Conservation (phyloP, 2,329 filamentous ascomycete species). For the Clarireedia sp. region DNA sequence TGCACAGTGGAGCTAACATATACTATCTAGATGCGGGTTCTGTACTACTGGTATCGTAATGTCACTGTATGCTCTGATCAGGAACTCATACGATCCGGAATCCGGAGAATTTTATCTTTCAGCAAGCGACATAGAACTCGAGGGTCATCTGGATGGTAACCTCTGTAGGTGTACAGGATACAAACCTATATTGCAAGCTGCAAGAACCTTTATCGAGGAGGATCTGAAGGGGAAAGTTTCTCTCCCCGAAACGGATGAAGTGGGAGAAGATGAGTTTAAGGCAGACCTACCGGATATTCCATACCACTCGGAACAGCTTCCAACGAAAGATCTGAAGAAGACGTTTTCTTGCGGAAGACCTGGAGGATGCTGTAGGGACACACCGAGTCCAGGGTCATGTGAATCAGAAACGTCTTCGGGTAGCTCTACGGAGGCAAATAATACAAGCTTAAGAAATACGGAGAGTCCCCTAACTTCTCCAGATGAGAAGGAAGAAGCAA, state of each 20-base stretch:
- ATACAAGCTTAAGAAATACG: slow-evolving; percentile 35
- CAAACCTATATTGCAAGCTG: slow-evolving; percentile 85
- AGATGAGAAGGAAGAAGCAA: slow-evolving; percentile 66
- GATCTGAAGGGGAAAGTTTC: slow-evolving; percentile 35
- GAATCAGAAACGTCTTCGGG: slow-evolving; percentile 9
- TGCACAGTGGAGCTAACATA: not conserved
- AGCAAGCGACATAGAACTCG: slow-evolving; percentile 66
- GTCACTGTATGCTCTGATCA: slow-evolving; percentile 84
- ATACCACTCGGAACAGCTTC: slow-evolving; percentile 18
- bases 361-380: slow-evolving; percentile 62
- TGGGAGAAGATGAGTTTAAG: slow-evolving; percentile 32
- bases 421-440: slow-evolving; percentile 11
- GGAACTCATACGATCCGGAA: slow-evolving; percentile 66
- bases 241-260: slow-evolving; percentile 58
- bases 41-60: slow-evolving; percentile 97
- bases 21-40: slow-evolving; percentile 41
- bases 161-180: slow-evolving; percentile 93
- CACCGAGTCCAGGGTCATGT: slow-evolving; percentile 35
- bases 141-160: slow-evolving; percentile 89
- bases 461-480: slow-evolving; percentile 92
- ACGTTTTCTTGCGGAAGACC: slow-evolving; percentile 22
- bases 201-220: slow-evolving; percentile 67
- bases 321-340: slow-evolving; percentile 5
- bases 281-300: slow-evolving; percentile 11
- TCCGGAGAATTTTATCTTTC: slow-evolving; percentile 32